phyloP scores from a whole-genome alignment of 2,329 filamentous ascomycete species.

The Pseudogymnoascus sp. region DNA sequence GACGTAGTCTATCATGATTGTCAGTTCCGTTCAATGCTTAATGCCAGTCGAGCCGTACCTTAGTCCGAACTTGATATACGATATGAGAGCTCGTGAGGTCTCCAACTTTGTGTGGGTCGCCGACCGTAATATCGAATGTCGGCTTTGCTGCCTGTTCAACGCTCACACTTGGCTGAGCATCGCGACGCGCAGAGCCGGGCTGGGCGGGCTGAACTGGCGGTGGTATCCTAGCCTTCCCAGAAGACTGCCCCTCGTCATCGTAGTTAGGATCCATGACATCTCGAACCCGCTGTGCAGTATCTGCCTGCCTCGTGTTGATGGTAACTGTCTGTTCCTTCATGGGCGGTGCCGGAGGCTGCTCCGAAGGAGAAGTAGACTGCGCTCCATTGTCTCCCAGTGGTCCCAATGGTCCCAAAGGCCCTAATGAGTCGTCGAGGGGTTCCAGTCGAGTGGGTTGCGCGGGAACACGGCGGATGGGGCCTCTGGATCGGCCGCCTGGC shows the following conservation, averaged over 20 bases:
- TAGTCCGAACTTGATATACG: slow-evolving; percentile 91
- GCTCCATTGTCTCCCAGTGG: slow-evolving; percentile 41
- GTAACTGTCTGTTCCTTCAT: slow-evolving; percentile 58
- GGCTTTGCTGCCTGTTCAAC: slow-evolving; percentile 92
- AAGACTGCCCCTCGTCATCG: slow-evolving; percentile 52
- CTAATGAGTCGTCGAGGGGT: slow-evolving; percentile 65
- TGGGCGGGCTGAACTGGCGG: slow-evolving; percentile 53
- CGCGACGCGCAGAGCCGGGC: slow-evolving; percentile 43
- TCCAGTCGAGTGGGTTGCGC: slow-evolving; percentile 72
- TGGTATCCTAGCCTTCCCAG: slow-evolving; percentile 53
- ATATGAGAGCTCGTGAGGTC: slow-evolving; percentile 96
- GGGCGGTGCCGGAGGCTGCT: slow-evolving; percentile 60
- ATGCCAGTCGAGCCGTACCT: slow-evolving; percentile 45
- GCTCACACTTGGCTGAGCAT: slow-evolving; percentile 69
- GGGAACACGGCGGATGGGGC: slow-evolving; percentile 49
- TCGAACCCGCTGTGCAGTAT: slow-evolving; percentile 33
- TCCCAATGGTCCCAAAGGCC: slow-evolving; percentile 58
- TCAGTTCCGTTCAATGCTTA: slow-evolving; percentile 15
- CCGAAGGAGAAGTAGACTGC: slow-evolving; percentile 28
- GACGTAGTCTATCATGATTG: slow-evolving; percentile 64
- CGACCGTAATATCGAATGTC: slow-evolving; percentile 80
- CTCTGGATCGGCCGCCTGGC: slow-evolving; percentile 25
- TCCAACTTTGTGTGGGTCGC: slow-evolving; percentile 95
- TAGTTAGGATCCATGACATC: slow-evolving; percentile 58
- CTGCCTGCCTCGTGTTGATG: slow-evolving; percentile 40